Conservation (phyloP, 2,329 filamentous ascomycete genomes). For the Botrytis sinoallii region DNA sequence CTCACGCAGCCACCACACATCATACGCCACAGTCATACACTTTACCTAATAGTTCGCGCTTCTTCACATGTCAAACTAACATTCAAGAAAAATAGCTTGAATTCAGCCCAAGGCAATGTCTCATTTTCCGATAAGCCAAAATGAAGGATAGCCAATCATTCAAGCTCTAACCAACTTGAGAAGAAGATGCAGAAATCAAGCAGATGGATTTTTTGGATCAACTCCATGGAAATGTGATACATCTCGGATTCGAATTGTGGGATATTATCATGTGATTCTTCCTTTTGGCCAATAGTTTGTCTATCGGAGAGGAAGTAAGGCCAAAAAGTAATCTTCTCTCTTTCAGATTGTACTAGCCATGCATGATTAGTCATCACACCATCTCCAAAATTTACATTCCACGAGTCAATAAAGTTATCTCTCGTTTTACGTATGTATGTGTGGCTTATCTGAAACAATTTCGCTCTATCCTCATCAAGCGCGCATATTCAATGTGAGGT, state of each 20-base stretch:
- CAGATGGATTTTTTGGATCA: background rate
- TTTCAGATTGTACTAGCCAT: background rate
- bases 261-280: background rate
- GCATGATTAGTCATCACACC: background rate
- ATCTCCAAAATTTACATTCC: background rate
- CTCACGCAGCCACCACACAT: background rate
- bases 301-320: background rate
- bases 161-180: background rate
- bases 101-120: background rate
- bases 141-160: background rate
- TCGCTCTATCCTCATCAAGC: background rate
- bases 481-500: background rate
- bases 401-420: background rate
- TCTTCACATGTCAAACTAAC: background rate
- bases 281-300: background rate
- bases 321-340: background rate
- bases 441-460: background rate
- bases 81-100: background rate
- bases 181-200: constrained; percentile 1
- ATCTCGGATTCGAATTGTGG: background rate
- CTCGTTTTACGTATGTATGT: background rate
- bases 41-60: background rate
- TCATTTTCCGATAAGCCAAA: background rate
- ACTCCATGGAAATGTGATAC: background rate
- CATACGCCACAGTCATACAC: constrained; percentile 1